Percentiles rank a stretch among this genome's conserved stretches.
Conservation (phyloP, 306 rosid species). For the Fragaria ananassa region DNA sequence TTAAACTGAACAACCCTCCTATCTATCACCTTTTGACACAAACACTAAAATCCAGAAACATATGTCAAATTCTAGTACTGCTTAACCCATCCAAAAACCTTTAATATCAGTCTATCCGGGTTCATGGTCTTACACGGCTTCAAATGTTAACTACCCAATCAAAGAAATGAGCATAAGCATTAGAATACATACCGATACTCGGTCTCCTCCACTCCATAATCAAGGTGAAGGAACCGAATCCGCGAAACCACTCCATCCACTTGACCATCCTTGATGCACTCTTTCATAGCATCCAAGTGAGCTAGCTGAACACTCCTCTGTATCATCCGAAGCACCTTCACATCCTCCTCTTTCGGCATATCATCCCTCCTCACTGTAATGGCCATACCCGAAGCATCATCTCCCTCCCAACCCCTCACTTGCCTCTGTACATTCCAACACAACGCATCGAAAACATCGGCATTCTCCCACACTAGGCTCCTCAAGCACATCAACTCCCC, state of each 20-base stretch:
- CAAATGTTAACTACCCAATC: too few species aligned
- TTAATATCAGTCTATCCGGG: too few species aligned
- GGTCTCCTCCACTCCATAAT: slow-evolving; percentile 59
- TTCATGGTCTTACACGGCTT: too few species aligned
- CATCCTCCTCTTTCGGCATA: slow-evolving; percentile 47
- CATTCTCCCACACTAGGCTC: slow-evolving; percentile 51
- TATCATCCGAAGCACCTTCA: slow-evolving; percentile 49
- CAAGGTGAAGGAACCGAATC: slow-evolving; percentile 68
- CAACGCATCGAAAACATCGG: slow-evolving; percentile 66
- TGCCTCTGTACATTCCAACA: slow-evolving; percentile 67
- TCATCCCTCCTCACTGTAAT: slow-evolving; percentile 37
- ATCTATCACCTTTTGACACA: background rate
- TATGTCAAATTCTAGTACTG: background rate
- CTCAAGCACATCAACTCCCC: slow-evolving; percentile 53
- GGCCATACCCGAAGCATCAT: slow-evolving; percentile 53
- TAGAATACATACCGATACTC: slow-evolving; percentile 73
- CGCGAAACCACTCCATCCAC: slow-evolving; percentile 52
- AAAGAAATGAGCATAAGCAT: background rate
- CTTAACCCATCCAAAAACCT: background rate
- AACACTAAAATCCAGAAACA: background rate
- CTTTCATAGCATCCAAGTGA: slow-evolving; percentile 70
- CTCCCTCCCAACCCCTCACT: slow-evolving; percentile 47
- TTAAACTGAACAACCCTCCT: background rate
- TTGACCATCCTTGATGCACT: slow-evolving; percentile 48
- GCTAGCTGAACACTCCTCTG: slow-evolving; percentile 62